Evolutionary conservation across 1,284 basidiomycete species (phyloP).

Genomic region (Phylloporus sp.): DNA sequence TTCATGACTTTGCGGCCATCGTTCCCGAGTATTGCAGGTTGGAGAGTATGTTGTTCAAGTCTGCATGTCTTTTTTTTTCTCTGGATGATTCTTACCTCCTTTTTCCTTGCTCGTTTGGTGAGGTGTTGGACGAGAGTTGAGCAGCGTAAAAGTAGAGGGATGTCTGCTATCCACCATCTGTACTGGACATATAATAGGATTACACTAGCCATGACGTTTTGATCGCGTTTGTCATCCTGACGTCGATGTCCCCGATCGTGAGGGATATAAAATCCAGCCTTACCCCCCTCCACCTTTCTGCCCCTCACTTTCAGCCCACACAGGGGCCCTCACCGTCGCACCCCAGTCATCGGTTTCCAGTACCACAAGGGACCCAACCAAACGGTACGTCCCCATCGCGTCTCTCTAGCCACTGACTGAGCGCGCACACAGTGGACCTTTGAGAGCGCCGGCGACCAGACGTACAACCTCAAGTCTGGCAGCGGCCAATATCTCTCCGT

Average conservation of each 20-base stretch:
- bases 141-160: slow-evolving; percentile 3
- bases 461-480: slow-evolving; percentile 53
- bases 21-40: slow-evolving; percentile 83
- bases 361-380: slow-evolving; percentile 57
- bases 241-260: neutral
- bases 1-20: slow-evolving; percentile 79
- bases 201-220: neutral
- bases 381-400: slow-evolving; percentile 40
- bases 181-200: slow-evolving; percentile 5
- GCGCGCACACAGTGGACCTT: slow-evolving; percentile 49
- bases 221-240: too few species aligned
- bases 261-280: neutral
- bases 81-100: neutral
- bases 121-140: too few species aligned
- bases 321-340: neutral
- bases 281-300: neutral
- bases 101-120: slow-evolving; percentile 1
- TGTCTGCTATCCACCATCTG: neutral
- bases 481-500: slow-evolving; percentile 52
- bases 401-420: too few species aligned
- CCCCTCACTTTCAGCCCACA: neutral
- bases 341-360: slow-evolving; percentile 58
- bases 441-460: slow-evolving; percentile 37
- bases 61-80: slow-evolving; percentile 17
- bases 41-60: slow-evolving; percentile 77